Conservation (phyloP, 768 basidiomycete species). For the Mycena indigotica region DNA sequence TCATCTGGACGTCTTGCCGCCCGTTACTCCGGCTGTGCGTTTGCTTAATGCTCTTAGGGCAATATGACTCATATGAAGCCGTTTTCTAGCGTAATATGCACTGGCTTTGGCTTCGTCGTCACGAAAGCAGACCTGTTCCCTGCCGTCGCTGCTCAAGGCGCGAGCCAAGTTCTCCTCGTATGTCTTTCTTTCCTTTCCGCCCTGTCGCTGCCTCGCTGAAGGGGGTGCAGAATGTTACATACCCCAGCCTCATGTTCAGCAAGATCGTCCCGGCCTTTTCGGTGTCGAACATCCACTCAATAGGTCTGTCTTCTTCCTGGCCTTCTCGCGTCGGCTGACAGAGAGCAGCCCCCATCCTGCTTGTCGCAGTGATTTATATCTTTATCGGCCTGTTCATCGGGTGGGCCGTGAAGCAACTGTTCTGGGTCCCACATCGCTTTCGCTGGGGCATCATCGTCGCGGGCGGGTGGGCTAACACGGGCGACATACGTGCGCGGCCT, state of each 20-base stretch:
- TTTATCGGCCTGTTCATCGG: constrained; percentile 54
- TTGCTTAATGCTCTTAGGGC: background rate
- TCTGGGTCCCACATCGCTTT: constrained; percentile 80
- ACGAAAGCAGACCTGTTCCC: constrained; percentile 50
- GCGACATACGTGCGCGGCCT: constrained; percentile 61
- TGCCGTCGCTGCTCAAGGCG: constrained; percentile 42
- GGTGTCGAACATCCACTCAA: constrained; percentile 41
- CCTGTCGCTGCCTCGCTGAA: no score
- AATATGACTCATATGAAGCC: background rate
- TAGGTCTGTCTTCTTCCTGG: constrained; percentile 43
- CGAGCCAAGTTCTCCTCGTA: constrained; percentile 50
- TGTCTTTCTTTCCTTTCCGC: no score
- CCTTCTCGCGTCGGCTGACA: no score
- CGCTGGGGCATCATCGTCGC: constrained; percentile 65
- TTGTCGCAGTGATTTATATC: constrained; percentile 65
- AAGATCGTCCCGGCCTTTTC: constrained; percentile 53
- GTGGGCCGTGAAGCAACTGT: constrained; percentile 58
- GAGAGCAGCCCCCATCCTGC: constrained; percentile 57
- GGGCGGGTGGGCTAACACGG: constrained; percentile 69
- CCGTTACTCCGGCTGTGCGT: constrained; percentile 49
- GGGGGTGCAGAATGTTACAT: constrained; percentile 46
- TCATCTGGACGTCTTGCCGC: constrained; percentile 51
- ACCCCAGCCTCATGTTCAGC: constrained; percentile 52
- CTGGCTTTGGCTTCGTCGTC: constrained; percentile 43
- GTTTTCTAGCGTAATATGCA: constrained; percentile 42